Conservation (phyloP, 345 rosid genomes). For the Eucalyptus albens region DNA sequence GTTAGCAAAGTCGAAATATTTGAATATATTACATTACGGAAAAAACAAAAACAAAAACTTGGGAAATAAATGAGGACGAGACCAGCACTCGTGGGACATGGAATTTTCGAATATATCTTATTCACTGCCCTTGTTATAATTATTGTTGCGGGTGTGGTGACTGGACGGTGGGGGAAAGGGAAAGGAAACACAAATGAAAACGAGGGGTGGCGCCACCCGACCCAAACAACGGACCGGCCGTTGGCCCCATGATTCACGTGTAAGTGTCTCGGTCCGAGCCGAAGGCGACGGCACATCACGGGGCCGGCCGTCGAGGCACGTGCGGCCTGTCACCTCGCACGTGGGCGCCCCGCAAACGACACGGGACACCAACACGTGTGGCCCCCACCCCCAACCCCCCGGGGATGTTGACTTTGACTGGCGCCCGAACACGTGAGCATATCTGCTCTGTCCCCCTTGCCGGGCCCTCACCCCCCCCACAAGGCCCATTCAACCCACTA, state of each 20-base stretch:
- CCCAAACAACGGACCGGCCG: not conserved
- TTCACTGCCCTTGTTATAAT: not conserved
- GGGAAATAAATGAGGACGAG: not conserved
- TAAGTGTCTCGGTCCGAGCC: not conserved
- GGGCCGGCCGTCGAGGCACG: not conserved
- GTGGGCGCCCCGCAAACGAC: not conserved
- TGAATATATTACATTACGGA: not conserved
- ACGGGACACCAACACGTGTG: not conserved
- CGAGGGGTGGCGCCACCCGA: not conserved
- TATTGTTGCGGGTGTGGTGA: not conserved
- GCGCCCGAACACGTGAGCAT: constrained; percentile 22
- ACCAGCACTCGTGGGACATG: not conserved
- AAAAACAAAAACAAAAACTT: not conserved
- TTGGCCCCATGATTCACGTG: constrained; percentile 26
- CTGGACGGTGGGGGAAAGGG: not conserved
- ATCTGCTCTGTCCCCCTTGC: not conserved
- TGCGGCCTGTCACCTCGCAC: constrained; percentile 6
- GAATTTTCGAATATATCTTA: not conserved
- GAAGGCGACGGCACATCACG: not conserved
- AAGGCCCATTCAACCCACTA: not conserved
- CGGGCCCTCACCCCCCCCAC: not conserved
- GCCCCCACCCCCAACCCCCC: too few relatives aligned
- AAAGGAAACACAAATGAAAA: not conserved
- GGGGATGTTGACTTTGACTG: constrained; percentile 6
- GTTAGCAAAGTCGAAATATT: not conserved